Base-by-base conservation (phyloP, 2,329 filamentous ascomycete genomes). In the Colletotrichum lini region DNA sequence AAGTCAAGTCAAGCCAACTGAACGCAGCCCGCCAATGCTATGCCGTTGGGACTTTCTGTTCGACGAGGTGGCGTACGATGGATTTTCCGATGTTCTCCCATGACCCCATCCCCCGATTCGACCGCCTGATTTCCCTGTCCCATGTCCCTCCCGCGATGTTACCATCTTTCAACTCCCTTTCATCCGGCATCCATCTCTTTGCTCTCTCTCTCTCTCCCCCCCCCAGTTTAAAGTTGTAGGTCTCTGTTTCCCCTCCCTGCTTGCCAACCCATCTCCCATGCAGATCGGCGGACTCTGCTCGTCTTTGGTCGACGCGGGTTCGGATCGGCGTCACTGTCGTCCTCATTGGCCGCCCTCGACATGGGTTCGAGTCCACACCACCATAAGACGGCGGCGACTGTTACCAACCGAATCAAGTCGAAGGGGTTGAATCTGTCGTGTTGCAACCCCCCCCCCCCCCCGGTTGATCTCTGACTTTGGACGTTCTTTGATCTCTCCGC, bases 231-330 rank as follows among this genome's bases (percentile, higher is more conserved):
- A 47, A 70, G 67, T 70, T 66, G 67, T 40, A 47, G 47, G 53
- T 21, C 53, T 54, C 47, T 59, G 54, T 65, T 42, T 65, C 54
- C 40, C 26, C 4, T 62, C 67, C 67, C 62, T 59, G 60, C 35
- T 40, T 16, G 21, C 35, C 53, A 45, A 50, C 38, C 60, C 53
- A n/a, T 58, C 56, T 68, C 44, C 40, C 44, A 57, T 44, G 54
- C 61, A 18, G 61, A 70, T 70, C 67, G 67, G 52, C 67, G 61
- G 40, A 56, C 65, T 62, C 38, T 67, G n/a, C 47, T 54, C 58
- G 18, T 63, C 59, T 47, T 52, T 54, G 57, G 65, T 42, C 15
- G 38, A 38, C 65, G 49, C 40, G 15, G 21, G 56, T 63, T 67
- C 57, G 65, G 65, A 63, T 21, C 58, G 26, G 57, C n/a, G 40